A percentile compares a stretch with the other conserved stretches of the same genome.
Evolutionary conservation across 2,329 filamentous ascomycete genomes (phyloP).

Genomic region (Venturia asperata): DNA sequence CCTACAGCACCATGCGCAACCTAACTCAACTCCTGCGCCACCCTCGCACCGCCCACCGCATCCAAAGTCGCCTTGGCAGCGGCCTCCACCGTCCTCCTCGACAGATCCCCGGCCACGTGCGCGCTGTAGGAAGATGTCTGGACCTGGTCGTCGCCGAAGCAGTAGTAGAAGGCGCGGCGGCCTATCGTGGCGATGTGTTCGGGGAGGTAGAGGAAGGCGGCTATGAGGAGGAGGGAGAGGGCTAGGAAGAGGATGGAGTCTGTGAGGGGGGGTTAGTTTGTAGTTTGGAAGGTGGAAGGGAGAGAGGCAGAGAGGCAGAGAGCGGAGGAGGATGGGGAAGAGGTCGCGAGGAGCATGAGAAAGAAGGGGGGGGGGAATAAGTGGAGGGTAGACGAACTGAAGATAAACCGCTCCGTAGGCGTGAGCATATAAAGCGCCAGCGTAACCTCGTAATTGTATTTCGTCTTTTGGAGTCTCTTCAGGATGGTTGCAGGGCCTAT

Average conservation of each 20-base stretch:
- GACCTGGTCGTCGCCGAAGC: slow-evolving; percentile 58
- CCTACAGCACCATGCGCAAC: not conserved
- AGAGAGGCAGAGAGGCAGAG: not conserved
- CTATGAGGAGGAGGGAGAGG: slow-evolving; percentile 76
- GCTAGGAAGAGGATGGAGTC: slow-evolving; percentile 90
- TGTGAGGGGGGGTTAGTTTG: slow-evolving; percentile 34
- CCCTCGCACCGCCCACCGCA: not conserved
- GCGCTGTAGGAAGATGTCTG: not conserved
- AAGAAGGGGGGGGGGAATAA: slow-evolving; percentile 16
- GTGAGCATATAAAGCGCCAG: slow-evolving; percentile 97
- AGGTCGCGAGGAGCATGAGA: too few species aligned
- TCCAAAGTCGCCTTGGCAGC: not conserved
- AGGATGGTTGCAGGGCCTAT: slow-evolving; percentile 26
- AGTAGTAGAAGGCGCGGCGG: slow-evolving; percentile 89
- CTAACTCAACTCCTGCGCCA: not conserved
- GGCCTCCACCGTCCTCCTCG: not conserved
- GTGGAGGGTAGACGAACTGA: slow-evolving; percentile 55
- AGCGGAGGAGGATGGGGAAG: not conserved
- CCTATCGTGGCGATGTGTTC: slow-evolving; percentile 79
- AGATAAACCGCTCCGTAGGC: slow-evolving; percentile 90
- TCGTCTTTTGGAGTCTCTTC: slow-evolving; percentile 86
- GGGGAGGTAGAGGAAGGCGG: slow-evolving; percentile 84
- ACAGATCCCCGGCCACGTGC: not conserved
- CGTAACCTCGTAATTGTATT: slow-evolving; percentile 97
- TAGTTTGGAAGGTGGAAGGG: not conserved